phyloP scores from a whole-genome alignment of 768 basidiomycete species.

The Chiua virens region DNA sequence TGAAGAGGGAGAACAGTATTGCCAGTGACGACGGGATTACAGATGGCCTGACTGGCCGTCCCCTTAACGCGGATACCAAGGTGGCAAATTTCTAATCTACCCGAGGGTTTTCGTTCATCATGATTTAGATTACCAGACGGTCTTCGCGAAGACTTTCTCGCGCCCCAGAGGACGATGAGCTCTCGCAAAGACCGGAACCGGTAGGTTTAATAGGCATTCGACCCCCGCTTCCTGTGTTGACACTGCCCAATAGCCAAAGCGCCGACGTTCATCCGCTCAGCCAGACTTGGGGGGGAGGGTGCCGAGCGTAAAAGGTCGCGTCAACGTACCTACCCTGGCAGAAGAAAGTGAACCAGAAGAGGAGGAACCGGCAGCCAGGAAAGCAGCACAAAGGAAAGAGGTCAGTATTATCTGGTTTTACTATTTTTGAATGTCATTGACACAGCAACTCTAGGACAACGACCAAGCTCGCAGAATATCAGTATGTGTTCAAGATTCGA shows the following conservation, averaged over 20 bases:
- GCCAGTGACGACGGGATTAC: conserved; percentile 83
- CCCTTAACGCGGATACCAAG: conserved; percentile 49
- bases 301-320: conserved; percentile 36
- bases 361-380: conserved; percentile 56
- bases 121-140: conserved; percentile 38
- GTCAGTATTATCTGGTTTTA: conserved; percentile 34
- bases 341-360: conserved; percentile 82
- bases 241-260: conserved; percentile 56
- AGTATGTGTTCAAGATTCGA: conserved; percentile 32
- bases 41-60: conserved; percentile 80
- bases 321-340: conserved; percentile 44
- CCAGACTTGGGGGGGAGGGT: conserved; percentile 61
- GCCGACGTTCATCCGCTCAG: conserved; percentile 77
- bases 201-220: conserved; percentile 38
- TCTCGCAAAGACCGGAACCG: conserved; percentile 49
- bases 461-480: conserved; percentile 58
- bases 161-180: conserved; percentile 46
- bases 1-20: conserved; percentile 64
- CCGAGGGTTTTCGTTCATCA: conserved; percentile 9
- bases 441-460: conserved; percentile 44
- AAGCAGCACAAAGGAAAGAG: conserved; percentile 59
- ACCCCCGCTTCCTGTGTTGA: conserved; percentile 11
- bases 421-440: neutral
- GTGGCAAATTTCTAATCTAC: conserved; percentile 30
- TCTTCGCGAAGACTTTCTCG: conserved; percentile 68